phyloP scores from a whole-genome alignment of 1,284 basidiomycete species.

The Pseudozyma hubeiensis region DNA sequence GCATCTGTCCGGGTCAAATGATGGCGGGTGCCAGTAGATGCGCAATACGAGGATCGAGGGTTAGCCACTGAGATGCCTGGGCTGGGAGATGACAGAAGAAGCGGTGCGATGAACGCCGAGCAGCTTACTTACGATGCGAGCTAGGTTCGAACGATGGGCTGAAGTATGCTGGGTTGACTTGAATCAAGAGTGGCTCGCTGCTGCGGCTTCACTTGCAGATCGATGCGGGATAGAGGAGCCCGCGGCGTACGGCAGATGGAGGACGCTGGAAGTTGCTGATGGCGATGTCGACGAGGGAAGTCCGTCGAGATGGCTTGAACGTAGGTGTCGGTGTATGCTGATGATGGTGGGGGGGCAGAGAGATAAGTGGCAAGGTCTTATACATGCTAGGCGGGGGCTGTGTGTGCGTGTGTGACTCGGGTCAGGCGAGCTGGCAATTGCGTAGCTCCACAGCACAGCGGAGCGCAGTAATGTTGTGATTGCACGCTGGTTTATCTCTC shows the following conservation, averaged over 20 bases:
- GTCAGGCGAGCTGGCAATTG: conserved; percentile 29
- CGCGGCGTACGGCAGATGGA: conserved; percentile 1
- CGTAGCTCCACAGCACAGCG: conserved; percentile 14
- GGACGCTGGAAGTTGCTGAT: neutral
- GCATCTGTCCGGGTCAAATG: conserved; percentile 31
- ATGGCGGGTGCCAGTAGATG: neutral
- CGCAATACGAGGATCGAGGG: neutral
- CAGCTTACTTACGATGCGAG: conserved; percentile 27
- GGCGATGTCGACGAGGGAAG: conserved; percentile 11
- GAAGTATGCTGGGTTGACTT: neutral
- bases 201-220: neutral
- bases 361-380: conserved; percentile 33
- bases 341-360: neutral
- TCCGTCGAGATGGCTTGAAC: conserved; percentile 1
- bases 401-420: conserved; percentile 28
- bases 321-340: neutral
- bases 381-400: conserved; percentile 9
- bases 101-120: neutral
- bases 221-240: no score
- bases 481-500: neutral
- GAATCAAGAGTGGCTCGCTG: neutral
- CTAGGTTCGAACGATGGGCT: conserved; percentile 9
- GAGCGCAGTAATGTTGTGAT: conserved; percentile 6
- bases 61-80: conserved; percentile 3
- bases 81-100: no score